phyloP scores from a whole-genome alignment of 164 flowering plant genomes.

The Vitis riparia region DNA sequence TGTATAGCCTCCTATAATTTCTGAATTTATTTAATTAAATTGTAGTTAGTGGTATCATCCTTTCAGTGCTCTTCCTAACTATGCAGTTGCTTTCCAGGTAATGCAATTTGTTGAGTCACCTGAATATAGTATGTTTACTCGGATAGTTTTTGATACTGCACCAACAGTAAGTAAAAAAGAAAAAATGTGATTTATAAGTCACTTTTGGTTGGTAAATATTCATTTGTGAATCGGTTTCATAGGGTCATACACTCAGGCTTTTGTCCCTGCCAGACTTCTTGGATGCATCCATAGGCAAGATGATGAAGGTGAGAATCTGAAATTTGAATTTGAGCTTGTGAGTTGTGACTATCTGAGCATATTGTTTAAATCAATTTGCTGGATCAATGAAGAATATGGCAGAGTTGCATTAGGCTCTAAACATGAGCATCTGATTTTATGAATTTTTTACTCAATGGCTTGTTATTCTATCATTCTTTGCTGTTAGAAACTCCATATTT shows the following conservation, averaged over 20 bases:
- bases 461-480: too few relatives aligned
- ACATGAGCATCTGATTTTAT: too few relatives aligned
- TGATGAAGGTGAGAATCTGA: constrained; percentile 62
- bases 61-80: not conserved
- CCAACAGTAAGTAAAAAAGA: constrained; percentile 66
- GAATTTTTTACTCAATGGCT: too few relatives aligned
- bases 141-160: constrained; percentile 95
- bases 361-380: not conserved
- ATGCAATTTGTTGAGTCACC: constrained; percentile 88
- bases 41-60: not conserved
- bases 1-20: not conserved
- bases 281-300: constrained; percentile 87
- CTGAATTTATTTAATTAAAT: not conserved
- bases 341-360: not conserved
- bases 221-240: constrained; percentile 5
- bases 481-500: too few relatives aligned
- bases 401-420: too few relatives aligned
- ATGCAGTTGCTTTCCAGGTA: constrained; percentile 48
- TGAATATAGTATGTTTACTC: constrained; percentile 72
- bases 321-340: not conserved
- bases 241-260: constrained; percentile 96
- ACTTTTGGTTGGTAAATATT: not conserved
- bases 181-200: not conserved
- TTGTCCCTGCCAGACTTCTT: constrained; percentile 87
- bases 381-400: too few relatives aligned